Base-by-base conservation (phyloP, 768 basidiomycete species). In the Nidularia sp. region DNA sequence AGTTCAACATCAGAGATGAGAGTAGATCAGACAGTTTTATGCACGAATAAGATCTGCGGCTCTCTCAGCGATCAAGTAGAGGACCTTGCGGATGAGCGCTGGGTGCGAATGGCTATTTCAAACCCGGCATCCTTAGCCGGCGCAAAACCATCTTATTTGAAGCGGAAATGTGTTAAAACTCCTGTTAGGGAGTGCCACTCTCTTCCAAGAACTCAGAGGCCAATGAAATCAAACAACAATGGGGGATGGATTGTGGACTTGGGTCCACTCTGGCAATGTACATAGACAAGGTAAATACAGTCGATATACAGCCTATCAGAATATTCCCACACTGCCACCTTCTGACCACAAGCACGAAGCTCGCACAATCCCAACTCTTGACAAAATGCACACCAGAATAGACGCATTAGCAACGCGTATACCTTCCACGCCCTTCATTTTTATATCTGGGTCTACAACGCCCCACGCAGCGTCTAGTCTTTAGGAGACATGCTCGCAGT, bases 351-450 rank as follows among this genome's bases (percentile, higher is more conserved):
- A 18, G 18, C 18, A 18, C 18, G 18, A 18, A 18, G 18, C 18
- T 18, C 18, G 18, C 18, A 18, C 18, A 18, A 18, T 18, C 18
- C 18, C 18, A 18, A 18, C 18, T 18, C 18, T 18, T 18, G 42
- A 48, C 31, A 44, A 36, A 18, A 33, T 13, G 48, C 62, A 50
- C 35, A 65, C 67, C 39, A 66, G 47, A 22, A 66, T 58, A 12
- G 64, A 66, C 13, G 64, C 64, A 53, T 71, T 66, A 43, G 68
- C 62, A 33, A 71, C 55, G 6, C 69, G 47, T 42, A 71, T 46
- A 10, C 63, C 67, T 3, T 34, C 18, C 4, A 63, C 60, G 6
- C 64, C 64, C 47, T 69, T 67, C 5, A 71, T 65, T 18, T 46
- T 52, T 8, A 71, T 51, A 47, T 65, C 53, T 5, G 66, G 59